Evolutionary conservation across 345 rosid species (phyloP), one percentile per base, ranked within the genome.

Genomic region (Brassica rapa): DNA sequence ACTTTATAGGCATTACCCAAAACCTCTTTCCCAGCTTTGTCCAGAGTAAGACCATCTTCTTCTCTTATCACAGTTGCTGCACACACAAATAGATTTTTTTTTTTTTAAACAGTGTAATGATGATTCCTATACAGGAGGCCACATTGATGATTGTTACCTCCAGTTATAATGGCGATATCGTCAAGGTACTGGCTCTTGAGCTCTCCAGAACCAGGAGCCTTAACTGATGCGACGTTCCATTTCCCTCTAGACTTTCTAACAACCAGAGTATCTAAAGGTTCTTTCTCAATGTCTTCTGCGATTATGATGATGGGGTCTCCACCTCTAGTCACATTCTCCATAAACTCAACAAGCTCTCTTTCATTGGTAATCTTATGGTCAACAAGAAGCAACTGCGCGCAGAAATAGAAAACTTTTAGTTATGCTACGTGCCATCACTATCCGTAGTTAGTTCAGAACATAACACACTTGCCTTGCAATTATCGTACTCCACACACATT

Each of bases 21-120:
- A 41, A 95, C 97, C 83, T 95, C 99, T 69, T 86, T 91, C 66
- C 82, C 92, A 70, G 85, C 99, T 86, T 95, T 95, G 84, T 93
- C 97, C 79, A 95, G 83, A 19, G 96, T 73, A 73, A 95, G 96
- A 63, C 99, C 99, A 71, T 91, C 89, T 86, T 93, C 99, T 16
- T 95, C 97, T 77, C 98, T 83, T 46, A 93, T 82, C 6, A 95
- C 96, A 81, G 98, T 93, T 60, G 91, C 99, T 25, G 33, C 33
- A 30, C 33, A 29, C 4, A 32, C 9, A 24, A 25, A 25, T 25
- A 29, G 16, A 49, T 51, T 24, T 19, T 32, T 32, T n/a, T 32
- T 7, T 39, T 43, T 43, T 35, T 35, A 16, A 71, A 55, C n/a
- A 56, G 51, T 53, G 59, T n/a, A 53, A 53, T 16, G 19, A 49